These are phyloP conservation scores for Candida glaebosa DNA, from an alignment of 805 yeast species.

Conservation along the genomic window DNA sequence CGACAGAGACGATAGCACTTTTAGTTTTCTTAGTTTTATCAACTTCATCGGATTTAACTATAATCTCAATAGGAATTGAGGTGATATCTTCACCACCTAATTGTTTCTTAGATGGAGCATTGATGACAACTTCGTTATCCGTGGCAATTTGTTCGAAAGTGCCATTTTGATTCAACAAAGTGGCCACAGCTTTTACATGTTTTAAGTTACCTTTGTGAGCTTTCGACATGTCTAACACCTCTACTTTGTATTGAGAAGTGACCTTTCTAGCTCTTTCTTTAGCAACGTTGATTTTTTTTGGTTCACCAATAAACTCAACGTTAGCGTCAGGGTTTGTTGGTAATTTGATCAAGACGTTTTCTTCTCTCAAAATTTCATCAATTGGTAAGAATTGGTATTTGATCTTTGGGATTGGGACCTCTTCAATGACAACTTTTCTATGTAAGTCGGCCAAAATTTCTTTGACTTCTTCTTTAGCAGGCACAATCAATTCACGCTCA, in stretches of 20 bases:
- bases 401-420: conserved; percentile 60
- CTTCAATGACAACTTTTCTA: conserved; percentile 46
- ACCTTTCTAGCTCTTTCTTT: conserved; percentile 56
- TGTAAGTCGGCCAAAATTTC: conserved; percentile 42
- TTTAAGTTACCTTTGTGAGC: conserved; percentile 79
- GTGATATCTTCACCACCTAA: conserved; percentile 38
- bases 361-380: conserved; percentile 47
- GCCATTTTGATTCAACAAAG: conserved; percentile 56
- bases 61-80: conserved; percentile 59
- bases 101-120: conserved; percentile 33
- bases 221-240: conserved; percentile 74
- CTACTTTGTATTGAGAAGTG: conserved; percentile 58
- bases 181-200: conserved; percentile 76
- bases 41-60: conserved; percentile 46
- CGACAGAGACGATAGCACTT: conserved; percentile 65
- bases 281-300: conserved; percentile 55
- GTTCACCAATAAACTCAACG: conserved; percentile 64
- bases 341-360: conserved; percentile 54
- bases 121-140: conserved; percentile 33
- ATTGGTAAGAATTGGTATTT: conserved; percentile 69
- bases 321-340: conserved; percentile 47
- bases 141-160: conserved; percentile 40
- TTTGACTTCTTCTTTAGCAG: conserved; percentile 51
- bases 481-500: conserved; percentile 60
- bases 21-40: conserved; percentile 60